Percentiles rank a stretch among this genome's conserved stretches.
These are phyloP conservation scores for Nothopassalora personata DNA, from an alignment of 2,329 filamentous ascomycete species.

Conservation along the genomic window DNA sequence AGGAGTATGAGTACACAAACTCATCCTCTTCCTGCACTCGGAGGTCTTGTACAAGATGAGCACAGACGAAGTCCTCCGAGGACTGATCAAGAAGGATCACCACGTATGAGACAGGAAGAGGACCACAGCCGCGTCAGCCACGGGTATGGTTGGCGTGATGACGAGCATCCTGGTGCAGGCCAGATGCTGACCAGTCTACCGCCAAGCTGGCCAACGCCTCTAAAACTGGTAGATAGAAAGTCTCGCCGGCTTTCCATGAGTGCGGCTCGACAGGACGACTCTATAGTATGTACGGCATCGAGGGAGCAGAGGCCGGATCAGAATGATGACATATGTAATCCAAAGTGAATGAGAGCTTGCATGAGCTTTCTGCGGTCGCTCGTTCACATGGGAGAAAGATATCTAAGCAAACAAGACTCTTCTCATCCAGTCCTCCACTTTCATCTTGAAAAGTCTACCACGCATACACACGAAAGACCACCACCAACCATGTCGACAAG, in stretches of 20 bases:
- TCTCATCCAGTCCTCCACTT: neutral
- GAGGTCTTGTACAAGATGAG: conserved; percentile 2
- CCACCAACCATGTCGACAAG: neutral
- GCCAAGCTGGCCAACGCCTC: too few species aligned
- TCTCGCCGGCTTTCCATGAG: too few species aligned
- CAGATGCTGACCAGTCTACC: too few species aligned
- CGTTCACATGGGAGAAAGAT: neutral
- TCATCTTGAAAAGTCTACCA: neutral
- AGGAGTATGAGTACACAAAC: neutral
- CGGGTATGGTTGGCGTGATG: too few species aligned
- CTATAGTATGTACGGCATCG: too few species aligned
- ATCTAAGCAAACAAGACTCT: neutral
- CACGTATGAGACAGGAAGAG: too few species aligned
- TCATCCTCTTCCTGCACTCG: neutral
- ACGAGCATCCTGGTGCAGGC: too few species aligned
- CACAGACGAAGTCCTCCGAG: neutral
- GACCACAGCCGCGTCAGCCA: too few species aligned
- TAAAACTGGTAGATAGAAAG: too few species aligned
- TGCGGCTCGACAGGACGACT: too few species aligned
- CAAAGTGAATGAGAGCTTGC: neutral
- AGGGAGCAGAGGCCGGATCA: too few species aligned
- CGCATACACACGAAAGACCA: neutral
- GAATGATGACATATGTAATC: neutral
- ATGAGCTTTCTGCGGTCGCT: neutral
- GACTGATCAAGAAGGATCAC: too few species aligned